These are phyloP conservation scores for Neonectria magnoliae DNA, from an alignment of 2,329 filamentous ascomycete species.

Conservation along the genomic window DNA sequence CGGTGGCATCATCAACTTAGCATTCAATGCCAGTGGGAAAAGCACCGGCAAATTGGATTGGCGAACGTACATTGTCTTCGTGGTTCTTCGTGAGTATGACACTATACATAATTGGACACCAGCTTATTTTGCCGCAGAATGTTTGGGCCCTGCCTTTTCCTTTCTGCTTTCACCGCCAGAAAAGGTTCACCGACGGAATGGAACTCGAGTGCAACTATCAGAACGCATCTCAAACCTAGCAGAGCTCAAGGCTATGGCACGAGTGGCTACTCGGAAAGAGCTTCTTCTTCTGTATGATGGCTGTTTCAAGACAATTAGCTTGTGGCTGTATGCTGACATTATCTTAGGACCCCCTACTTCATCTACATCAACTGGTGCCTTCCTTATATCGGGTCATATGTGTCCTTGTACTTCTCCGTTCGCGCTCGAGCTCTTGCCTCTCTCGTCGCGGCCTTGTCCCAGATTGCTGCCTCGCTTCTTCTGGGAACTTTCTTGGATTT, in stretches of 20 bases:
- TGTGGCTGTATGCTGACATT: neutral
- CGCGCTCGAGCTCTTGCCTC: conserved; percentile 20
- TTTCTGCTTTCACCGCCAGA: conserved; percentile 15
- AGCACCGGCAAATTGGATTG: conserved; percentile 31
- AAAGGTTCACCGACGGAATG: conserved; percentile 9
- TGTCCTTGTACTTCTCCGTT: conserved; percentile 23
- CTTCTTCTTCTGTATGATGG: conserved; percentile 11
- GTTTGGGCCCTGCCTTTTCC: conserved; percentile 4
- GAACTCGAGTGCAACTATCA: neutral
- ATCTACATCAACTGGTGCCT: conserved; percentile 19
- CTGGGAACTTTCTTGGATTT: conserved; percentile 13
- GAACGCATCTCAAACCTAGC: conserved; percentile 9
- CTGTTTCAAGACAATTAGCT: neutral
- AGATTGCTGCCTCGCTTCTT: conserved; percentile 4
- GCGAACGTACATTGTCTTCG: conserved; percentile 33
- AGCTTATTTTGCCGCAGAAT: neutral
- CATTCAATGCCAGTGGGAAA: conserved; percentile 48
- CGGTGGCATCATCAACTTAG: conserved; percentile 52
- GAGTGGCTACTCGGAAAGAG: conserved; percentile 5
- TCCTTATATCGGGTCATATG: conserved; percentile 20
- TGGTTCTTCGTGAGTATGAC: conserved; percentile 19
- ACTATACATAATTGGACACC: neutral
- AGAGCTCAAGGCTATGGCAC: conserved; percentile 12
- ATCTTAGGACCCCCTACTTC: conserved; percentile 16
- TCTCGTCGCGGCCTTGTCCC: conserved; percentile 13